Conservation (phyloP, 192 early-diverging fungal genomes). For the Obelidium mucronatum region DNA sequence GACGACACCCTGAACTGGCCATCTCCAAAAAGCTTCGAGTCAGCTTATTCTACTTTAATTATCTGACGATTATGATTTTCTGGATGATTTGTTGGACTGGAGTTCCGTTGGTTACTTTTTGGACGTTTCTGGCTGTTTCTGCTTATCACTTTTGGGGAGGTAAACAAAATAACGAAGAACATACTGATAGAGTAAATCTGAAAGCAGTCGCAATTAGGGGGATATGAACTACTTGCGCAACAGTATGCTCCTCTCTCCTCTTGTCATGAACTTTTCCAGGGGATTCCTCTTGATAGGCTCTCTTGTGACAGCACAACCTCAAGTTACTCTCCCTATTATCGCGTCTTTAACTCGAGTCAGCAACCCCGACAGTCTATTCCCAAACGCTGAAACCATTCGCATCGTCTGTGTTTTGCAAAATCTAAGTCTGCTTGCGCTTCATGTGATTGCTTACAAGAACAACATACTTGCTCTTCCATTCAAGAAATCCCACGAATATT, state of each 20-base stretch:
- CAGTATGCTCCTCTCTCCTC: neutral
- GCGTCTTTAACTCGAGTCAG: slow-evolving; percentile 12
- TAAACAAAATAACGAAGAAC: neutral
- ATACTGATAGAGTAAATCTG: too few species aligned
- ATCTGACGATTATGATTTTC: slow-evolving; percentile 28
- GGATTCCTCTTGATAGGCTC: slow-evolving; percentile 33
- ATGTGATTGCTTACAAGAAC: neutral
- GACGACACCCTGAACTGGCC: neutral
- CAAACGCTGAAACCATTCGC: neutral
- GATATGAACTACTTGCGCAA: slow-evolving; percentile 27
- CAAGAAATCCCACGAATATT: neutral
- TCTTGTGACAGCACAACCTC: slow-evolving; percentile 9
- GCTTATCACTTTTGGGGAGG: slow-evolving; percentile 43
- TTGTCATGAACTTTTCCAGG: slow-evolving; percentile 23
- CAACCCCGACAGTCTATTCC: neutral
- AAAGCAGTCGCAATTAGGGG: slow-evolving; percentile 19
- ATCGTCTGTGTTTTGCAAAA: slow-evolving; percentile 15
- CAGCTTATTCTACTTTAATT: slow-evolving; percentile 32
- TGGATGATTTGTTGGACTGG: slow-evolving; percentile 20
- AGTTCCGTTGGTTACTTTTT: slow-evolving; percentile 27
- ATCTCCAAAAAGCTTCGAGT: neutral
- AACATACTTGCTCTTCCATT: neutral
- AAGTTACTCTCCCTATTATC: slow-evolving; percentile 37
- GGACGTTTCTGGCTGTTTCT: slow-evolving; percentile 26
- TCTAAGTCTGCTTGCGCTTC: slow-evolving; percentile 3